Evolutionary conservation across 1,284 basidiomycete genomes (phyloP), one percentile per base, ranked within the genome.

Genomic region (Xanthoconium separans): DNA sequence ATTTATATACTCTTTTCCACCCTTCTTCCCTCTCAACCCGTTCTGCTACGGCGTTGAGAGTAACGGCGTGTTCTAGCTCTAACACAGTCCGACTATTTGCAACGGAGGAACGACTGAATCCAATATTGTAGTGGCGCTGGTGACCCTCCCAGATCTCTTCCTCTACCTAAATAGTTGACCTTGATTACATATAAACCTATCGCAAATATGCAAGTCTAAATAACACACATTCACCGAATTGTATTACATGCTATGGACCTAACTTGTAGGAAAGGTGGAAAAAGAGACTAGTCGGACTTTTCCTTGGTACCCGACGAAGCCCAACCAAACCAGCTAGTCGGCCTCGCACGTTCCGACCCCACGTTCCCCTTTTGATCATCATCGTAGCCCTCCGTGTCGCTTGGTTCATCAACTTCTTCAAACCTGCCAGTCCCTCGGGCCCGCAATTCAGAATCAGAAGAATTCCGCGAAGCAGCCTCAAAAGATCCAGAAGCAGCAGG

Each of bases 391-490:
- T 88, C 86, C 29, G 75, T 77, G 58, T 89, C 87, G 55, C 81
- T 84, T 40, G 80, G 81, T 24, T 84, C 80, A 56, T 84, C 82
- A 4, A 83, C 77, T 70, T 87, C 84, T 62, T 87, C 87, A 57
- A 84, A 83, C 59, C 69, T 72, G 1, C 75, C 73, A 16, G 68
- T 71, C 12, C 68, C 70, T 6, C 82, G 74, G 55, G 76, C 75
- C 30, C 81, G 72, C 29, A 77, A 47, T 16, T 75, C 75, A 6
- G 72, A 73, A 31, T 70, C 70, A 20, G 79, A 78, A 30, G 76
- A 74, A 9, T 58, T 58, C 20, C 71, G 63, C 22, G 73, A 75
- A 52, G 66, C 63, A 36, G 51, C 63, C 44, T 68, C 68, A 45
- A 64, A 63, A 44, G 65, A 61, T 42, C 68, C 68, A 44, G 66